Base-by-base conservation (phyloP, 2,329 filamentous ascomycete species). In the Talaromyces sp. region DNA sequence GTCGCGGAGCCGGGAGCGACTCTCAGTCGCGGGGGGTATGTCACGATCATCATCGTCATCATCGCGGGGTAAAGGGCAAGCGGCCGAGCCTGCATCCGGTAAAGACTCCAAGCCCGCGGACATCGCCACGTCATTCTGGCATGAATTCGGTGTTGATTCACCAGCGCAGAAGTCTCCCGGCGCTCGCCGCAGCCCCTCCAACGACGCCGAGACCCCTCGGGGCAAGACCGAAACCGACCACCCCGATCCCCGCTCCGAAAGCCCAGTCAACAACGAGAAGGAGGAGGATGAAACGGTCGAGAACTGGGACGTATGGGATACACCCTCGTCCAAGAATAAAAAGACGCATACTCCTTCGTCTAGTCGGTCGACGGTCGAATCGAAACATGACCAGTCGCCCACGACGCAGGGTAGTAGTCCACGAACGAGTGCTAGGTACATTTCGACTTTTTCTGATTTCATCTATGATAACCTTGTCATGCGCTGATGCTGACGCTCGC, bases 261-360 rank as follows among this genome's bases (percentile, higher is more conserved):
- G 47, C 54, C 53, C 43, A 53, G 49, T 37, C 58, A 58, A 57
- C 16, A 24, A 29, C 45, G 46, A 46, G 47, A 54, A 62, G 41
- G 66, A 77, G 47, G 55, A 62, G 41, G 66, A 77, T 58, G 78
- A 79, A 56, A 73, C 74, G 42, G 77, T 78, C 58, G 80, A 81
- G 51, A 71, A 71, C 48, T 84, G 81, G 81, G 81, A 81, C 66
- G 75, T 71, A 51, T 84, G 82, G 82, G 81, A 83, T 54, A 78
- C 79, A 3, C 78, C 80, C 16, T 64, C 70, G 49, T 55, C 60
- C 35, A 30, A 19, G 19, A 50, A 37, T 14, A 68, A 71, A 49
- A 70, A 68, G 62, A 69, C 61, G 56, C 70, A 77, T 55, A 76
- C 75, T 32, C 70, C 74, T 39, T 75, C 73, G 22, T 74, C 74